Base-by-base conservation (phyloP, 2,329 filamentous ascomycete genomes). In the Fusarium sp. region DNA sequence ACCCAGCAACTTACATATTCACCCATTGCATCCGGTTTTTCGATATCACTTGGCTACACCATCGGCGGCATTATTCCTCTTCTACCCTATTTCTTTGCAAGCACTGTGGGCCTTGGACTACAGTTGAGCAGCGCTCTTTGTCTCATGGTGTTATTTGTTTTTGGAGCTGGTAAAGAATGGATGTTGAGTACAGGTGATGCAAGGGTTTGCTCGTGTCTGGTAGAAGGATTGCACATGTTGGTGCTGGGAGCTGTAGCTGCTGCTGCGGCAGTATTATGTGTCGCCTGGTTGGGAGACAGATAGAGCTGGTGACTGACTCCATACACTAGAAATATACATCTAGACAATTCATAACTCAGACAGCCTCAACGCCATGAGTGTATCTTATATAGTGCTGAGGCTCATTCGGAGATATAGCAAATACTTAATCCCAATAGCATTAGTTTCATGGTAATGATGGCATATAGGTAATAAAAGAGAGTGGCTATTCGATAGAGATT, bases 51-150 rank as follows among this genome's bases (percentile, higher is more conserved):
- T 3, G 88, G 88, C 0, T 91, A 91, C 70, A 83, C 90, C 36
- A 76, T 89, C 3, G 89, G 89, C 6, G 89, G 89, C 0, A 81
- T 89, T 59, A 83, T 91, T 30, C 88, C 89, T 0, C 78, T 91
- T 12, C 76, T 88, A 26, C 89, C 89, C 0, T 91, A 91, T 74
- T 85, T 91, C 60, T 85, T 89, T 55, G 76, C 80, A 16, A 45
- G 66, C 4, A 79, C 75, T 3, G 78, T 83, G 0, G 77, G 74
- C 0, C 52, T 72, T 7, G 82, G 79, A 2, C 77, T 92, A 30
- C 82, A 81, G 15, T 86, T 84, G 77, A 88, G 86, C 42, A 83
- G 86, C 10, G 79, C 75, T 1, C 77, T 88, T 5, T 89, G 88
- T 76, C 76, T 86, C 2, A 50, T 86, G 3, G 83, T 85, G 0